Percentiles rank a stretch among this genome's conserved stretches.
phyloP scores from a whole-genome alignment of 495 filamentous ascomycete genomes.

The Trichocladium antarcticum region DNA sequence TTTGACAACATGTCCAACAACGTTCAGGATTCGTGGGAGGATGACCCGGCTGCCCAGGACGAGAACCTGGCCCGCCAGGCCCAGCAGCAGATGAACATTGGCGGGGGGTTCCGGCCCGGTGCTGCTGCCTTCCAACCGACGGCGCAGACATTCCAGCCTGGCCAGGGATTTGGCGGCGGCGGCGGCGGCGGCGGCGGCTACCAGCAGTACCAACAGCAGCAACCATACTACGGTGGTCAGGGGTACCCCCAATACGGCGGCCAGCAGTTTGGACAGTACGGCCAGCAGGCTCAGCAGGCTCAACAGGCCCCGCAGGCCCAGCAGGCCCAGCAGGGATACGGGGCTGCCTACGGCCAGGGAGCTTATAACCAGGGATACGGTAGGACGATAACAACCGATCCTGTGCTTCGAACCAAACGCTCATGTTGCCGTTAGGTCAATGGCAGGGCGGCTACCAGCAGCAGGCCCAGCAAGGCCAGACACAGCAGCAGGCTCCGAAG shows the following conservation, averaged over 20 bases:
- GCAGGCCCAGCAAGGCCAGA: slow-evolving; percentile 37
- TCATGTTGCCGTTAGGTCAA: slow-evolving; percentile 34
- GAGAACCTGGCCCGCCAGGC: slow-evolving; percentile 72
- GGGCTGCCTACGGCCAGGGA: slow-evolving; percentile 35
- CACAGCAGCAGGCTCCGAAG: slow-evolving; percentile 36
- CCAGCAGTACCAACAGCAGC: slow-evolving; percentile 42
- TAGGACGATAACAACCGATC: slow-evolving; percentile 14
- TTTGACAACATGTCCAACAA: slow-evolving; percentile 56
- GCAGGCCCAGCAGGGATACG: slow-evolving; percentile 36
- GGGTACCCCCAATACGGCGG: slow-evolving; percentile 48
- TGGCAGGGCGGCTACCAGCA: slow-evolving; percentile 31
- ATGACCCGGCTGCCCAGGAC: slow-evolving; percentile 80
- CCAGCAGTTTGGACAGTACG: slow-evolving; percentile 48
- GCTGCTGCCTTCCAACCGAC: slow-evolving; percentile 72
- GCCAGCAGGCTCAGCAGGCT: slow-evolving; percentile 9
- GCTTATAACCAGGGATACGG: slow-evolving; percentile 54
- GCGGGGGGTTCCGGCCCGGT: slow-evolving; percentile 59
- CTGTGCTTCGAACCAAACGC: slow-evolving; percentile 20
- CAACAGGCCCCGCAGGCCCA: slow-evolving; percentile 29
- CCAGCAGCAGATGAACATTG: slow-evolving; percentile 64
- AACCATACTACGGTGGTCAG: slow-evolving; percentile 38
- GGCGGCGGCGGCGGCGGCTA: slow-evolving; percentile 37
- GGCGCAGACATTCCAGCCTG: slow-evolving; percentile 66
- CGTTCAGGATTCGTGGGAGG: slow-evolving; percentile 82
- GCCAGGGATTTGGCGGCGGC: slow-evolving; percentile 48